These are phyloP conservation scores for Metschnikowia cubensis DNA, from an alignment of 805 yeast genomes.

Conservation along the genomic window DNA sequence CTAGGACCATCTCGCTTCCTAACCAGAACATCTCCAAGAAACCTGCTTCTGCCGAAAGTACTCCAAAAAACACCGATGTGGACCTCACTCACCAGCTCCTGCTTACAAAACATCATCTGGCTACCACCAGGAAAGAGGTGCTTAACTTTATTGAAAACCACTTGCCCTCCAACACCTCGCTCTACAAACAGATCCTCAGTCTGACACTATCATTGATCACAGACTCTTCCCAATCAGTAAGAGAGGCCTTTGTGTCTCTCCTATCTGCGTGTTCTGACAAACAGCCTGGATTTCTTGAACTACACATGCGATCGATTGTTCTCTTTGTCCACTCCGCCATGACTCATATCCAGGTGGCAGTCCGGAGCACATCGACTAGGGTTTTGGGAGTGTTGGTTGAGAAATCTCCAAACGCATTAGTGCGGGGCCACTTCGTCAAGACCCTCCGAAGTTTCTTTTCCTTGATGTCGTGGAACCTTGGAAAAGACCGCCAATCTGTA, in stretches of 20 bases:
- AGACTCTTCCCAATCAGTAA: constrained; percentile 64
- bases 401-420: constrained; percentile 50
- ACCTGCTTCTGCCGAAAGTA: constrained; percentile 12
- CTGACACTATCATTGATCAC: constrained; percentile 59
- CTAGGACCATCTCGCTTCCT: constrained; percentile 54
- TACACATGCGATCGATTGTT: constrained; percentile 58
- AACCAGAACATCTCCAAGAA: constrained; percentile 35
- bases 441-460: constrained; percentile 64
- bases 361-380: constrained; percentile 70
- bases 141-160: constrained; percentile 48
- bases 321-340: constrained; percentile 83
- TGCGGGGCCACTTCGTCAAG: constrained; percentile 64
- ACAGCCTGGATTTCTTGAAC: constrained; percentile 53
- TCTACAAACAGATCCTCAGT: constrained; percentile 53
- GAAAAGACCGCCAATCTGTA: constrained; percentile 32
- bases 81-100: constrained; percentile 62
- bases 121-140: constrained; percentile 68
- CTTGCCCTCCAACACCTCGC: constrained; percentile 49
- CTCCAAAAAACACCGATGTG: constrained; percentile 27
- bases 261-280: constrained; percentile 44
- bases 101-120: constrained; percentile 69
- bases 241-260: constrained; percentile 51
- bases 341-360: constrained; percentile 81
- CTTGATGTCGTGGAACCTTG: constrained; percentile 69
- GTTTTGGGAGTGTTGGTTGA: constrained; percentile 60